Evolutionary conservation across 2,329 filamentous ascomycete species (phyloP).

Genomic region (Fusarium buxicola): DNA sequence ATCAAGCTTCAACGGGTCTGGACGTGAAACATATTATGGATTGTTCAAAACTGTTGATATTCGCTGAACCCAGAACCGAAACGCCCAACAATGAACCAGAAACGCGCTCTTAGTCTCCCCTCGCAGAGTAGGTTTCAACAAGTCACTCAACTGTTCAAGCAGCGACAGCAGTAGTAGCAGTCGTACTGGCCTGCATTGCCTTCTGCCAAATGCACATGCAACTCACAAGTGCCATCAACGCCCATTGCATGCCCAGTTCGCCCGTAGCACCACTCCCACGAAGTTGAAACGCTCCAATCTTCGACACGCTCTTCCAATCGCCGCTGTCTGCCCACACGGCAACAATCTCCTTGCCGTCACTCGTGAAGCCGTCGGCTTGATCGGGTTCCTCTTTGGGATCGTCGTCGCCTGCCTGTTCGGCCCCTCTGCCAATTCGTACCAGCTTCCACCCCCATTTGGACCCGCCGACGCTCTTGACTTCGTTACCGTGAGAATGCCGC

Average conservation of each 20-base stretch:
- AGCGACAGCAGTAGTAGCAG: not conserved
- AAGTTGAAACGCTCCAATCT: slow-evolving; percentile 34
- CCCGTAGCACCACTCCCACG: slow-evolving; percentile 30
- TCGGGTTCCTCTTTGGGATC: not conserved
- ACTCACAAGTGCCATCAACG: slow-evolving; percentile 35
- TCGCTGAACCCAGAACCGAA: no score
- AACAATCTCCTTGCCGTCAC: slow-evolving; percentile 34
- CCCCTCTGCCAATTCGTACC: slow-evolving; percentile 13
- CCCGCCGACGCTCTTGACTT: slow-evolving; percentile 21
- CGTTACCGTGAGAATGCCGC: slow-evolving; percentile 14
- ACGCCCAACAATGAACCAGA: no score
- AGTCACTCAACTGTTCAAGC: not conserved
- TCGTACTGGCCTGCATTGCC: not conserved
- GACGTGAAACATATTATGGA: no score
- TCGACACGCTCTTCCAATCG: slow-evolving; percentile 19
- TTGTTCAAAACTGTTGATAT: no score
- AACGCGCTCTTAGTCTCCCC: no score
- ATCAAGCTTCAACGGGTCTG: no score
- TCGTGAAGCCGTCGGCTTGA: slow-evolving; percentile 25
- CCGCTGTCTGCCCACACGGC: slow-evolving; percentile 23
- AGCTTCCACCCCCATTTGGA: slow-evolving; percentile 34
- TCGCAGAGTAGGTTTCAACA: no score
- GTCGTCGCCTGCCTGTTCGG: not conserved
- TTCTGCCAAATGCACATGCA: slow-evolving; percentile 29
- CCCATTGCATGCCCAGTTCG: slow-evolving; percentile 32